These are phyloP conservation scores for Setomelanomma holmii DNA, from an alignment of 2,329 filamentous ascomycete species.

Conservation along the genomic window DNA sequence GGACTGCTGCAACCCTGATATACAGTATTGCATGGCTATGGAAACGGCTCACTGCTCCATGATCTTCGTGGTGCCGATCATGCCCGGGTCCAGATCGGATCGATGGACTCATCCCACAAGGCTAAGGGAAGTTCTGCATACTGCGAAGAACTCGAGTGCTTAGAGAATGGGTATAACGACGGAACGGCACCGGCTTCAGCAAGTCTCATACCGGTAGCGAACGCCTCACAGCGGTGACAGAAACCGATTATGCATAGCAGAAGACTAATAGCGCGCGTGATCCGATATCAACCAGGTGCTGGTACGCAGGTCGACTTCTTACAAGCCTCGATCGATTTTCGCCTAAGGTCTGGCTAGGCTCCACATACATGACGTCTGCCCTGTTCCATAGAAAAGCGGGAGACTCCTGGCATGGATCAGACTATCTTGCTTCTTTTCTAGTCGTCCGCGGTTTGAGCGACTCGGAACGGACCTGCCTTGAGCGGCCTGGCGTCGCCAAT, in stretches of 20 bases:
- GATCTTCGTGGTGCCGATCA: neutral
- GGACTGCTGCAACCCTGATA: neutral
- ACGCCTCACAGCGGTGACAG: constrained; percentile 7
- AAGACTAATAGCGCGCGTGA: neutral
- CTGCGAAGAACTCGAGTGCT: too few species aligned
- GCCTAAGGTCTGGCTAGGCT: neutral
- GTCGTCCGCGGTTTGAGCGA: neutral
- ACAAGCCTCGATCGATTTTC: neutral
- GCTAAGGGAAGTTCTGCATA: too few species aligned
- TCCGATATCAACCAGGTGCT: neutral
- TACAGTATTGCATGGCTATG: neutral
- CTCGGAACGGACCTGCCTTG: neutral
- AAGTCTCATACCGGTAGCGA: neutral
- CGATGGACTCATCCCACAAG: too few species aligned
- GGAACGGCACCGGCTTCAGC: too few species aligned
- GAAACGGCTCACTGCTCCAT: neutral
- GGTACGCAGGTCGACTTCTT: neutral
- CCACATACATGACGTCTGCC: neutral
- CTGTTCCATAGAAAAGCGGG: constrained; percentile 1
- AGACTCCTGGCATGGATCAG: neutral
- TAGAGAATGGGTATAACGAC: too few species aligned
- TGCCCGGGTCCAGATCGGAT: neutral
- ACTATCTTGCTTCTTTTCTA: neutral
- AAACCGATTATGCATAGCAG: neutral
- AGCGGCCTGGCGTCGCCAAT: neutral